These are phyloP conservation scores for Cyanidiococcus yangmingshanensis DNA, from an alignment of 23 red algal species.

Conservation along the genomic window DNA sequence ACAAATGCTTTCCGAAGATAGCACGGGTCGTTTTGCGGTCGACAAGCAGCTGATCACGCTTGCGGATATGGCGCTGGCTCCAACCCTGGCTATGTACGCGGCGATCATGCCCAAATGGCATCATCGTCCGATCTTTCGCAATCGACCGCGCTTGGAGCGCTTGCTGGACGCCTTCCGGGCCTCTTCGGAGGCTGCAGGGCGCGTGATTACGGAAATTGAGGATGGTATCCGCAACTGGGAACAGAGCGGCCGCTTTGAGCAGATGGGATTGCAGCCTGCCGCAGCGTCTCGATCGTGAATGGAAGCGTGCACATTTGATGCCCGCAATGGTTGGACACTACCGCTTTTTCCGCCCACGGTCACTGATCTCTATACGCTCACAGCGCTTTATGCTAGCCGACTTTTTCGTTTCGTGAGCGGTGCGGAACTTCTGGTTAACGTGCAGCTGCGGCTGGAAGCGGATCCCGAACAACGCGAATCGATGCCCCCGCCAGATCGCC, in stretches of 20 bases:
- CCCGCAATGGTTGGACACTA: too few relatives aligned
- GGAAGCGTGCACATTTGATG: too few relatives aligned
- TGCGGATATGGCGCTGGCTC: conserved; percentile 23
- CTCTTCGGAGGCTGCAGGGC: conserved; percentile 2
- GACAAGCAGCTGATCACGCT: conserved; percentile 16
- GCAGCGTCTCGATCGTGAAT: neutral
- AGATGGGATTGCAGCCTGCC: conserved; percentile 13
- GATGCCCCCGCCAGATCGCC: too few relatives aligned
- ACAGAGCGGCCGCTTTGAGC: conserved; percentile 31
- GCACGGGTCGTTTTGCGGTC: neutral
- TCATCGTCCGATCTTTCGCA: conserved; percentile 18
- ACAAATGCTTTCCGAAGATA: conserved; percentile 9
- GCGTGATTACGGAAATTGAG: conserved; percentile 10
- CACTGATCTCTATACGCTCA: too few relatives aligned
- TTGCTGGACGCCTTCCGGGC: neutral
- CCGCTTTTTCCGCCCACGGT: too few relatives aligned
- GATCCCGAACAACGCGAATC: too few relatives aligned
- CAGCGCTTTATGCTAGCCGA: too few relatives aligned
- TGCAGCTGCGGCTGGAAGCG: too few relatives aligned
- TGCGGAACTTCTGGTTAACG: too few relatives aligned
- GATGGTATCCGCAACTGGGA: conserved; percentile 23
- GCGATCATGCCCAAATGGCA: conserved; percentile 22
- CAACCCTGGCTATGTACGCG: conserved; percentile 22
- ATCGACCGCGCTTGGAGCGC: conserved; percentile 3
- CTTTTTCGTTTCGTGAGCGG: too few relatives aligned